These are phyloP conservation scores for Aspergillus sclerotioniger DNA, from an alignment of 495 filamentous ascomycete genomes.

Conservation along the genomic window DNA sequence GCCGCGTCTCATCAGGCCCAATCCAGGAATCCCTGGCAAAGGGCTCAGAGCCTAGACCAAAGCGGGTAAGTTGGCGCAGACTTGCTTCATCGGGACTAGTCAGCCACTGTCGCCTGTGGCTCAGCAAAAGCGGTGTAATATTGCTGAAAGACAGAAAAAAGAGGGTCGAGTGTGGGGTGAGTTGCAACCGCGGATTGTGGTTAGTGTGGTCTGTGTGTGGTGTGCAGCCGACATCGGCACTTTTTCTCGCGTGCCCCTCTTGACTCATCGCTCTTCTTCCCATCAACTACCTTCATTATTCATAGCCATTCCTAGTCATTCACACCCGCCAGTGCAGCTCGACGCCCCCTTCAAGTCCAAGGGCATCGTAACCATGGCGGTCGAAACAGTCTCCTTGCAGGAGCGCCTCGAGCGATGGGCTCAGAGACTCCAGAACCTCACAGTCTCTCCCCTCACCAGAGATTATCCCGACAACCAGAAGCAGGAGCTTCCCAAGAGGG, in stretches of 20 bases:
- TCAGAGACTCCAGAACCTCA: slow-evolving; percentile 46
- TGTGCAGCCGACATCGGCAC: slow-evolving; percentile 1
- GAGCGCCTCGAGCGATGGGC: slow-evolving; percentile 51
- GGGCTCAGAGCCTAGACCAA: neutral
- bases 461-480: slow-evolving; percentile 48
- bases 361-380: slow-evolving; percentile 34
- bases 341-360: slow-evolving; percentile 14
- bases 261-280: slow-evolving; percentile 10
- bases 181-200: too few species aligned
- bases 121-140: too few species aligned
- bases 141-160: too few species aligned
- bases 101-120: too few species aligned
- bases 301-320: neutral
- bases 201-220: too few species aligned
- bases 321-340: slow-evolving; percentile 14
- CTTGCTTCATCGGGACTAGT: too few species aligned
- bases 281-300: neutral
- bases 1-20: too few species aligned
- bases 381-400: slow-evolving; percentile 34
- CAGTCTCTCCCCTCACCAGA: slow-evolving; percentile 48
- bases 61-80: neutral
- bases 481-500: slow-evolving; percentile 34
- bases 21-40: neutral
- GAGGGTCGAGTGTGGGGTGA: too few species aligned
- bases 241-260: slow-evolving; percentile 8